Evolutionary conservation across 352 stramenopile species (phyloP).

Genomic region (Globisporangium nagaii): DNA sequence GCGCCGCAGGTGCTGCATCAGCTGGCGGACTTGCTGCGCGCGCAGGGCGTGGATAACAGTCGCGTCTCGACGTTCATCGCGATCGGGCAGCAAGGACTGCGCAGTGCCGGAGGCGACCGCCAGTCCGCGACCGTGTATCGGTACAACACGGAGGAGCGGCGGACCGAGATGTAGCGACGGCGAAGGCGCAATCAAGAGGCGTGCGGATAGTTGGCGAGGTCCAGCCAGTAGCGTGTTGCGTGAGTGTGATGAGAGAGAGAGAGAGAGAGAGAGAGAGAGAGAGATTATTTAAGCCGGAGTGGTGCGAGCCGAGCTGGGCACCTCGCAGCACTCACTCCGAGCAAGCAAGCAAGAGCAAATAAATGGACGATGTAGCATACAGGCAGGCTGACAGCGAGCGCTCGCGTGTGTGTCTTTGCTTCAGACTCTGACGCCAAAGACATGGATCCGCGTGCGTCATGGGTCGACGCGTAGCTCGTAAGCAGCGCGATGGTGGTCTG

Average conservation of each 20-base stretch:
- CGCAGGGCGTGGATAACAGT: slow-evolving; percentile 36
- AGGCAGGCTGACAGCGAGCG: background rate
- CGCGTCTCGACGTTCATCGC: slow-evolving; percentile 45
- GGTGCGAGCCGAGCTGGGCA: too few species aligned
- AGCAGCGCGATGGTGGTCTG: too few species aligned
- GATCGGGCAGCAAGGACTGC: slow-evolving; percentile 40
- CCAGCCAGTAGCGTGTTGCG: background rate
- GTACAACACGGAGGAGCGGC: slow-evolving; percentile 56
- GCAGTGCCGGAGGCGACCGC: background rate
- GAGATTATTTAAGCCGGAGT: too few species aligned
- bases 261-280: background rate
- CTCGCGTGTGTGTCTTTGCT: too few species aligned
- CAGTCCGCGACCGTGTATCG: slow-evolving; percentile 21
- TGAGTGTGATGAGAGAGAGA: background rate
- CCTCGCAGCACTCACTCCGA: too few species aligned
- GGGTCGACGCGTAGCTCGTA: background rate
- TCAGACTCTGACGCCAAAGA: background rate
- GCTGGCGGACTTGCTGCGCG: slow-evolving; percentile 40
- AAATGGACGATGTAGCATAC: background rate
- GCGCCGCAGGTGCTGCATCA: slow-evolving; percentile 36
- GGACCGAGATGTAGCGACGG: slow-evolving; percentile 52
- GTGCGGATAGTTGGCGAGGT: too few species aligned
- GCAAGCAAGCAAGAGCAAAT: background rate
- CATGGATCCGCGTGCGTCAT: background rate
- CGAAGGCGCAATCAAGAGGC: background rate